Base-by-base conservation (phyloP, 75 land plant genomes). In the Chamaecyparis obtusa region DNA sequence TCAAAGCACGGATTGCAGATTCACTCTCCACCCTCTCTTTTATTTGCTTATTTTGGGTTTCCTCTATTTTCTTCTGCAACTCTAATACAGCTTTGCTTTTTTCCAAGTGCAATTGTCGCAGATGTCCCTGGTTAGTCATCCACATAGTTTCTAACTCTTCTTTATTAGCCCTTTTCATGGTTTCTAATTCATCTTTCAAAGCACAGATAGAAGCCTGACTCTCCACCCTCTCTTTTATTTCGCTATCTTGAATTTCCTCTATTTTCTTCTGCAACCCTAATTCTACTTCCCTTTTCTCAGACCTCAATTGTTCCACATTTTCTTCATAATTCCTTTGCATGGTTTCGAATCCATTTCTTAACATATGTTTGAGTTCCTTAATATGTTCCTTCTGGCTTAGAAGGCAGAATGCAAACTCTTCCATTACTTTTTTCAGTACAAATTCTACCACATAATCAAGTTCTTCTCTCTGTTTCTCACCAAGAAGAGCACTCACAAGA, bases 391-490 rank as follows among this genome's bases (percentile, higher is more conserved):
- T 92, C 88, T 95, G 97, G 86, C 92, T 93, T 71, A 94, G 91
- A 87, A 97, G 93, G 67, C 98, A 95, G 43, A 94, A 91, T 87
- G 95, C 99, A 89, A 97, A 95, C 89, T 96, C 95, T 87, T 96
- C 96, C 81, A 96, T 95, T 36, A 96, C 92, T 90, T 93, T 96
- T 78, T 93, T 93, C 90, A 96, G 88, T 84, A 96, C 88, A 75
- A 92, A 92, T 36, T 93, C 99, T 74, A 96, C 93, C 24, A 96
- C 97, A 86, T 88, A 86, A 80, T 98, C 93, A 75, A 96, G 92
- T 83, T 98, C 98, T 11, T 93, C 96, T 86, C 92, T 93, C 87
- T 92, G 94, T 74, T 93, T 93, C 83, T 96, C 97, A 81, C 94
- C 98, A 14, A 96, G 88, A 84, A 95, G 92, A 13, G 95, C 95